phyloP scores from a whole-genome alignment of 352 stramenopile genomes.

The Phytophthora palmivora region DNA sequence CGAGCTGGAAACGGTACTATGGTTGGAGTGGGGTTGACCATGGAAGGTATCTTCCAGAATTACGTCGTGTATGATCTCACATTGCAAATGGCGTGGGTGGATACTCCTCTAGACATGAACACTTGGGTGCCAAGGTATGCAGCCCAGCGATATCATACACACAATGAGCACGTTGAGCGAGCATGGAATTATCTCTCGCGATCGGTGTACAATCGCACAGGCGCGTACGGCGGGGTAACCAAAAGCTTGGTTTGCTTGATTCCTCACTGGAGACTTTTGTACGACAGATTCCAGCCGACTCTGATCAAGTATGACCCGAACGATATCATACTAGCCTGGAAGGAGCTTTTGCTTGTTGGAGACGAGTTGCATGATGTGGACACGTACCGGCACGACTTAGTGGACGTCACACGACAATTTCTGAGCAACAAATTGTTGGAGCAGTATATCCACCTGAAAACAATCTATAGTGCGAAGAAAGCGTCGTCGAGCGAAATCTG shows the following conservation, averaged over 20 bases:
- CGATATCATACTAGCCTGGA: constrained; percentile 62
- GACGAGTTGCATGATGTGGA: constrained; percentile 49
- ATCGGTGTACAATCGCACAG: constrained; percentile 80
- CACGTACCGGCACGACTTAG: constrained; percentile 72
- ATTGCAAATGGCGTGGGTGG: constrained; percentile 76
- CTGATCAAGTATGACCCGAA: constrained; percentile 73
- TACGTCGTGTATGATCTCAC: constrained; percentile 86
- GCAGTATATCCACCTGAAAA: constrained; percentile 60
- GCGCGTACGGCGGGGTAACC: constrained; percentile 69
- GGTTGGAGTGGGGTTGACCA: constrained; percentile 76
- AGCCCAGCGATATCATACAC: constrained; percentile 58
- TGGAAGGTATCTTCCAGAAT: constrained; percentile 90
- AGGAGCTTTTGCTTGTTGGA: constrained; percentile 52
- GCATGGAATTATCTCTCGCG: constrained; percentile 59
- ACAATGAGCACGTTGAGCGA: constrained; percentile 50
- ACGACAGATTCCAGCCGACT: constrained; percentile 72
- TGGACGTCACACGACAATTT: constrained; percentile 77
- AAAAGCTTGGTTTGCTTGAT: constrained; percentile 74
- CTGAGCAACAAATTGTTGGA: constrained; percentile 68
- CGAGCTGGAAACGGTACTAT: constrained; percentile 63
- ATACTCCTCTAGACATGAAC: constrained; percentile 44
- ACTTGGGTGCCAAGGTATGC: constrained; percentile 59
- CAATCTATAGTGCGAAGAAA: constrained; percentile 45
- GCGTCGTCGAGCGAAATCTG: constrained; percentile 38
- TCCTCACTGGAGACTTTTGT: constrained; percentile 65